Base-by-base conservation (phyloP, 345 rosid species). In the Aethionema arabicum region DNA sequence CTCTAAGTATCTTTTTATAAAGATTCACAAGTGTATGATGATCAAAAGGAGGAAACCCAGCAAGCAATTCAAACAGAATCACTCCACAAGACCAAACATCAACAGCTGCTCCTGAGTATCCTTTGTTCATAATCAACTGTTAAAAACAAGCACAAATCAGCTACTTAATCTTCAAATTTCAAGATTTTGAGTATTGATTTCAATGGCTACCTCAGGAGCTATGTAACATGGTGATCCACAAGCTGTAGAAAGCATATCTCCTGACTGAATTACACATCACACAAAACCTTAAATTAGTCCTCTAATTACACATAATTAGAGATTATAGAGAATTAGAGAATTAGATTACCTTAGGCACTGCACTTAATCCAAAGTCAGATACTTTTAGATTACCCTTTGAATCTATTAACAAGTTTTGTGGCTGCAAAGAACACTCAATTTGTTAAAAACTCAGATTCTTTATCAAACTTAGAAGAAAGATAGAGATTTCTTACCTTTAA, bases 71-170 rank as follows among this genome's bases (percentile, higher is more conserved):
- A 47, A 87, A 92, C 36, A 92, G 95, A 61, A 92, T 79, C 37
- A 92, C 93, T 52, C 97, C 95, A 63, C 93, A 89, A 14, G 98
- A 89, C 97, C 98, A 89, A 46, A 85, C 76, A 75, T 89, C 98
- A 9, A 95, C 95, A 6, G 88, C 81, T 55, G 93, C 91, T 59
- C 95, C 98, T 21, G 88, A 75, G 62, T 89, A 89, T 21, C 90
- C 88, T 68, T 75, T 83, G 72, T 73, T 84, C 69, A 80, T 78
- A 35, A 92, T 78, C 56, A 92, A 66, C 98, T 92, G 85, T 65
- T 66, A 59, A 21, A 21, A 21, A 32, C 38, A 30, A 65, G 44
- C 43, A 65, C 7, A 13, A 44, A 15, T 54, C 57, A 47, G 61
- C 46, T 69, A 51, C 62, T 36, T 2, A 32, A 56, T 27, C 29